These are phyloP conservation scores for Sphaerulina musiva DNA, from an alignment of 2,329 filamentous ascomycete genomes.

Conservation along the genomic window DNA sequence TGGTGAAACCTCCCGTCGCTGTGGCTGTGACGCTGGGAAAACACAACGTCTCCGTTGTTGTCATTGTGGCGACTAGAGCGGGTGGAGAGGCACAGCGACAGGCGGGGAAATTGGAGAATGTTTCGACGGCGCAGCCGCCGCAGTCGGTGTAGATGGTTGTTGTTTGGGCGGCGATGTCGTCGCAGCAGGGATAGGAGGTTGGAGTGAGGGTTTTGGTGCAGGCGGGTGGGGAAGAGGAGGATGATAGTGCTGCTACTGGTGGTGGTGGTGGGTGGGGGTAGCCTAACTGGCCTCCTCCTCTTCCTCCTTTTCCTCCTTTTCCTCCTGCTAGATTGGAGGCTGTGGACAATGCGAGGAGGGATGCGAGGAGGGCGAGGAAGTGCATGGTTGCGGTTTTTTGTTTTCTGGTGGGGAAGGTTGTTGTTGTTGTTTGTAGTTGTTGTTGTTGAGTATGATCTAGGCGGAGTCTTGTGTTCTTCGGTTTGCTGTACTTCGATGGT, in stretches of 20 bases:
- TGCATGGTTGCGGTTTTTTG: not conserved
- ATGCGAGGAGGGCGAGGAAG: not conserved
- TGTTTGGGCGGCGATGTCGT: slow-evolving; percentile 10
- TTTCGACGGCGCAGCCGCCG: slow-evolving; percentile 6
- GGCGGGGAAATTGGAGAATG: slow-evolving; percentile 6
- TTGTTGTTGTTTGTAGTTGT: not conserved
- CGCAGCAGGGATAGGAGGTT: slow-evolving; percentile 17
- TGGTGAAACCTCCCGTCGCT: no score
- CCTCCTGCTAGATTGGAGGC: no score
- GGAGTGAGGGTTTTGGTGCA: slow-evolving; percentile 13
- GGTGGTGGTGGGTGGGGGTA: no score
- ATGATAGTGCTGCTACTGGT: no score
- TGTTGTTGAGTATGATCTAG: not conserved
- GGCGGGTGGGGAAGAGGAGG: not conserved
- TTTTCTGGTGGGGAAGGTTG: not conserved
- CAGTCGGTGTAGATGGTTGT: slow-evolving; percentile 14
- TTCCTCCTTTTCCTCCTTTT: no score
- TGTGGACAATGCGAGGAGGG: not conserved
- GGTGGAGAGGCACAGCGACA: slow-evolving; percentile 10
- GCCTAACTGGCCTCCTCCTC: no score
- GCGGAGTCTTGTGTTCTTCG: no score
- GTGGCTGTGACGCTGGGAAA: no score
- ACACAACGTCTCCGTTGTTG: slow-evolving; percentile 11
- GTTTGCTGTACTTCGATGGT: no score
- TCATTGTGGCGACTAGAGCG: slow-evolving; percentile 4